Evolutionary conservation across 2,329 filamentous ascomycete species (phyloP).

Genomic region (Xylariaceae sp.): DNA sequence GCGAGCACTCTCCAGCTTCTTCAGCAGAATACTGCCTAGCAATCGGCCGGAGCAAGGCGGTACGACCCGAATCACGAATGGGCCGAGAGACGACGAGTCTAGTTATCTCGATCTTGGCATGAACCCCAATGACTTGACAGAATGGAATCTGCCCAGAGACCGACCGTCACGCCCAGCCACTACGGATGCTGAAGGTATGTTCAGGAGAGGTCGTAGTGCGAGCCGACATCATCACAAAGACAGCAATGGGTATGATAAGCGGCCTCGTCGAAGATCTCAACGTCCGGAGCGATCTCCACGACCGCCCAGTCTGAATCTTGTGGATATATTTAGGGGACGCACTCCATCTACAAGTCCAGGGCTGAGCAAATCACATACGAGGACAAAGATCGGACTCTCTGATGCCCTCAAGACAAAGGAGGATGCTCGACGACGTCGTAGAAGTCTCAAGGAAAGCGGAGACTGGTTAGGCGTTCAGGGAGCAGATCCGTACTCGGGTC

Average conservation of each 20-base stretch:
- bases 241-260: slow-evolving; percentile 16
- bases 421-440: slow-evolving; percentile 40
- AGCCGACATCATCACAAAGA: slow-evolving; percentile 7
- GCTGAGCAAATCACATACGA: slow-evolving; percentile 9
- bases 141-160: slow-evolving; percentile 29
- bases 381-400: slow-evolving; percentile 18
- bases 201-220: slow-evolving; percentile 1
- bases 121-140: slow-evolving; percentile 26
- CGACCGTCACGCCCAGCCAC: not conserved
- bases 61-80: slow-evolving; percentile 37
- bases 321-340: not conserved
- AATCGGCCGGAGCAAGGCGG: slow-evolving; percentile 50
- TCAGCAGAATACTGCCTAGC: slow-evolving; percentile 47
- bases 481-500: slow-evolving; percentile 55
- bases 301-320: not conserved
- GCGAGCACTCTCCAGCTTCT: slow-evolving; percentile 34
- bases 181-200: not conserved
- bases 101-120: slow-evolving; percentile 22
- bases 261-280: slow-evolving; percentile 5
- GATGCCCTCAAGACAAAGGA: slow-evolving; percentile 26
- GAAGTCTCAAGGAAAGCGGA: slow-evolving; percentile 50
- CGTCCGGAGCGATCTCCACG: not conserved
- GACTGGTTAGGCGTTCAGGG: slow-evolving; percentile 60
- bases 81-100: slow-evolving; percentile 20
- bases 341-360: not conserved